A percentile compares a stretch with the other conserved stretches of the same genome.
phyloP scores from a whole-genome alignment of 768 basidiomycete species.

The Gautieria morchelliformis region DNA sequence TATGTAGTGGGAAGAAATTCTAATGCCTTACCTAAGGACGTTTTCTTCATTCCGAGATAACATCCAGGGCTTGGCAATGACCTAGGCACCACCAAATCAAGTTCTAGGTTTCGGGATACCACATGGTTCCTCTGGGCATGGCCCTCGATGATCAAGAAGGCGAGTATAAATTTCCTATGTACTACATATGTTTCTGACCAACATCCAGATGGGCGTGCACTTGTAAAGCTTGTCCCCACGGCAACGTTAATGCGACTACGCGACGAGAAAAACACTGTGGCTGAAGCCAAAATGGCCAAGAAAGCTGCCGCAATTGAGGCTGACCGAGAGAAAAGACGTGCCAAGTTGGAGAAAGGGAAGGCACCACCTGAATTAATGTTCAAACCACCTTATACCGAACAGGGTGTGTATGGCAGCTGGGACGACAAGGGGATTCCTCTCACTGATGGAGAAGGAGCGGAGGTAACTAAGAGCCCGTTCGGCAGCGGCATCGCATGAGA shows the following conservation, averaged over 20 bases:
- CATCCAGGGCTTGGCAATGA: slow-evolving; percentile 74
- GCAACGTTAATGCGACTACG: slow-evolving; percentile 72
- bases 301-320: too few relatives aligned
- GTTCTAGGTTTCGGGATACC: slow-evolving; percentile 82
- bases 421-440: too few relatives aligned
- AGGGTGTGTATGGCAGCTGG: too few relatives aligned
- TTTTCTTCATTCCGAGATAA: slow-evolving; percentile 89
- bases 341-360: too few relatives aligned
- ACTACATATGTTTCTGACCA: neutral
- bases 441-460: too few relatives aligned
- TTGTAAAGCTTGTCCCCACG: slow-evolving; percentile 85
- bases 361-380: too few relatives aligned
- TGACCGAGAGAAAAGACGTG: too few relatives aligned
- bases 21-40: slow-evolving; percentile 82
- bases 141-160: slow-evolving; percentile 97
- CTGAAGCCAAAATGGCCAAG: slow-evolving; percentile 50
- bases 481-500: too few relatives aligned
- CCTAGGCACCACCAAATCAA: slow-evolving; percentile 59
- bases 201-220: slow-evolving; percentile 75
- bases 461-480: too few relatives aligned
- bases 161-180: slow-evolving; percentile 19
- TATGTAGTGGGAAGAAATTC: slow-evolving; percentile 64
- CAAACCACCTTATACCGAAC: too few relatives aligned
- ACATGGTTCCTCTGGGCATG: slow-evolving; percentile 88
- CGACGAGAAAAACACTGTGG: slow-evolving; percentile 76